These are phyloP conservation scores for Zygoascus tannicola DNA, from an alignment of 805 yeast genomes.

Conservation along the genomic window DNA sequence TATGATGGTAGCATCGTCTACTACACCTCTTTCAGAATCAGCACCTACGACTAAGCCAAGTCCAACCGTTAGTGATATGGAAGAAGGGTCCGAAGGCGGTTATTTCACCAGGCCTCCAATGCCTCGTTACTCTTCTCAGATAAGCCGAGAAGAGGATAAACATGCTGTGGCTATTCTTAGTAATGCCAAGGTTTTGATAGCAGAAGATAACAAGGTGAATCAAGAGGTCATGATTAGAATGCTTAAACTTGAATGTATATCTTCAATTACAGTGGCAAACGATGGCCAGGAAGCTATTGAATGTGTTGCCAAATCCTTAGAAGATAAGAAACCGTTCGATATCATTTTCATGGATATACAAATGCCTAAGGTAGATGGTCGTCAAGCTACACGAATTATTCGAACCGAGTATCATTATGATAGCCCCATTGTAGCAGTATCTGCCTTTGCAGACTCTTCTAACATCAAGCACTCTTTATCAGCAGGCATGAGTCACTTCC, in stretches of 20 bases:
- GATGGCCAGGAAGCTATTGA: constrained; percentile 83
- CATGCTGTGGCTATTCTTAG: constrained; percentile 4
- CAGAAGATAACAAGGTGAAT: constrained; percentile 89
- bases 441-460: constrained; percentile 91
- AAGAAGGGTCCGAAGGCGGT: background rate
- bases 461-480: constrained; percentile 68
- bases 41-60: background rate
- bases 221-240: constrained; percentile 89
- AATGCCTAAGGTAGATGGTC: constrained; percentile 91
- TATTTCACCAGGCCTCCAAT: constrained; percentile 10
- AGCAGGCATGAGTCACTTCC: constrained; percentile 89
- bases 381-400: constrained; percentile 69
- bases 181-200: constrained; percentile 54
- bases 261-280: constrained; percentile 63
- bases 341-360: constrained; percentile 94
- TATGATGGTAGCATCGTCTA: background rate
- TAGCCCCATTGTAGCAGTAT: constrained; percentile 83
- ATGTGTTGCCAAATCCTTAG: constrained; percentile 35
- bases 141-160: constrained; percentile 9
- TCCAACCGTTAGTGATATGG: constrained; percentile 1
- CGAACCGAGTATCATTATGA: constrained; percentile 50
- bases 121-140: constrained; percentile 9
- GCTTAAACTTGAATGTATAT: constrained; percentile 75
- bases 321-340: constrained; percentile 37
- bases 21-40: background rate